These are phyloP conservation scores for Mucor ambiguus DNA, from an alignment of 371 early-diverging fungal species.

Conservation along the genomic window DNA sequence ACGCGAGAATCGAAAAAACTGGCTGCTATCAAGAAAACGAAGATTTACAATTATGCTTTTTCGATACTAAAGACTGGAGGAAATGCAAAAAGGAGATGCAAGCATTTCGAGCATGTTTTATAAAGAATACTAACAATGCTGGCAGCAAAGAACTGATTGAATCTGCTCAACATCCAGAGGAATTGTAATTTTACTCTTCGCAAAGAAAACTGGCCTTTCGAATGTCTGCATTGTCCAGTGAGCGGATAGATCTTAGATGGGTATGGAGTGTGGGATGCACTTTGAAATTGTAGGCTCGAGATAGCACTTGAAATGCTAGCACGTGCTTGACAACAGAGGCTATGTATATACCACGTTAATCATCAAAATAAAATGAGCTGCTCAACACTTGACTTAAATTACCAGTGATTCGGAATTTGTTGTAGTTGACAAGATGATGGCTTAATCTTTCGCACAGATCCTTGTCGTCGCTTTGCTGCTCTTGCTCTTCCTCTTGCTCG, in stretches of 20 bases:
- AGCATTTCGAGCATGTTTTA: conserved; percentile 73
- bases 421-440: conserved; percentile 60
- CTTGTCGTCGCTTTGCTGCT: conserved; percentile 28
- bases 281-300: conserved; percentile 54
- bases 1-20: conserved; percentile 62
- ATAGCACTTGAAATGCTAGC: conserved; percentile 61
- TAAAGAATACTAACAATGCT: conserved; percentile 53
- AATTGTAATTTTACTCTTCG: conserved; percentile 23
- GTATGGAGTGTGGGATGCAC: conserved; percentile 24
- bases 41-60: conserved; percentile 74
- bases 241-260: conserved; percentile 31
- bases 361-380: not conserved
- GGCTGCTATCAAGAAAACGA: conserved; percentile 80
- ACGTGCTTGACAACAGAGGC: conserved; percentile 67
- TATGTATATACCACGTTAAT: conserved; percentile 5
- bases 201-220: conserved; percentile 45
- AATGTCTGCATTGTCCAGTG: conserved; percentile 45
- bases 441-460: conserved; percentile 29
- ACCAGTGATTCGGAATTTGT: conserved; percentile 65
- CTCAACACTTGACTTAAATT: not conserved
- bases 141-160: conserved; percentile 44
- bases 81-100: conserved; percentile 72
- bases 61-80: conserved; percentile 80
- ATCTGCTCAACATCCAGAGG: conserved; percentile 22
- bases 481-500: conserved; percentile 9